Base-by-base conservation (phyloP, 2,329 filamentous ascomycete species). In the Penicillium sp. region DNA sequence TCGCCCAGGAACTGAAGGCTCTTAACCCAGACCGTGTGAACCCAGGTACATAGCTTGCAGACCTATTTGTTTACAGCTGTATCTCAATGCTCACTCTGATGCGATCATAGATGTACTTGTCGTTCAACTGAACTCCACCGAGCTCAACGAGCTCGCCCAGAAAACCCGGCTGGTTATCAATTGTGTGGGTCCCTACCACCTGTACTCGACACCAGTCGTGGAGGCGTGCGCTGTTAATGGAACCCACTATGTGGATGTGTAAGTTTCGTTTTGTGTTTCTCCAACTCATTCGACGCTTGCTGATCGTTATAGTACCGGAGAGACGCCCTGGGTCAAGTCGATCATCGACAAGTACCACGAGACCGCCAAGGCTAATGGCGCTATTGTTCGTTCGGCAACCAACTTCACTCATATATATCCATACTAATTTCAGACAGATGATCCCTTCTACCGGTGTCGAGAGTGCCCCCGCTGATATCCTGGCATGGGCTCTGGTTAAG, bases 11-110 rank as follows among this genome's bases (percentile, higher is more conserved):
- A 48, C 77, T 90, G 64, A 81, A 82, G 60, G 65, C 71, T 49
- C 61, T 85, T 51, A 86, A 86, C 64, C 75, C 82, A 2, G 83
- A 94, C 66, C 83, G 90, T 46, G 63, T 73, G 32, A 77, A 80
- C 46, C 88, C 89, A 62, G 80, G 85, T 87, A 77, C 61, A 37
- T 28, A 35, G 19, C 31, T 35, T 46, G 19, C 8, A 21, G 22
- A 31, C 6, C 9, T 17, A 15, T 15, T 13, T 41, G 6, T 17
- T 6, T 33, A 29, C 6, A 3, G 4, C 24, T 19, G 2, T 38
- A 3, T 5, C 17, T 33, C 15, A 26, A 38, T 46, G 35, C 48
- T 45, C 28, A 54, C 54, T 44, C 54, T 43, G 52, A 26, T n/a
- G 8, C 5, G 48, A 15, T 32, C 10, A 41, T 55, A 71, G 75